A percentile compares a stretch with the other conserved stretches of the same genome.
Evolutionary conservation across 371 early-diverging fungal species (phyloP).

Genomic region (Rhizomucor miehei): DNA sequence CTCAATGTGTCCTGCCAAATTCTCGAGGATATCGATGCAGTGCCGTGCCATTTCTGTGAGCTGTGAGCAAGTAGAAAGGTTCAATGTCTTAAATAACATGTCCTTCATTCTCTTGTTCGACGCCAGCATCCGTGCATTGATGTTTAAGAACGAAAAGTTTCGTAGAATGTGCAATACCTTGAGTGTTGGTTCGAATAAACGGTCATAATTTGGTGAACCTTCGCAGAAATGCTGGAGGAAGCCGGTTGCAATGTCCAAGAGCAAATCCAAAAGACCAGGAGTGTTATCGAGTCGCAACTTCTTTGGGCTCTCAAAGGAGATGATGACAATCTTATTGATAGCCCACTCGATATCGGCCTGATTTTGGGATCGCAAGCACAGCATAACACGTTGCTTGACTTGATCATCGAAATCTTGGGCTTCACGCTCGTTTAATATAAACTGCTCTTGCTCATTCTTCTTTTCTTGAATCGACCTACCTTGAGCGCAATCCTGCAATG

Average conservation of each 20-base stretch:
- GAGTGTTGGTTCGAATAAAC: constrained; percentile 55
- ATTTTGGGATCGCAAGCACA: constrained; percentile 70
- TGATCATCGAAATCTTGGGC: constrained; percentile 38
- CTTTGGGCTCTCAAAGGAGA: constrained; percentile 62
- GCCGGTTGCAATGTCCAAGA: constrained; percentile 54
- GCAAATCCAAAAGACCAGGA: constrained; percentile 60
- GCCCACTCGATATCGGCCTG: constrained; percentile 87
- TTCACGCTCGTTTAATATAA: constrained; percentile 3
- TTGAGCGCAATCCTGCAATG: constrained; percentile 11
- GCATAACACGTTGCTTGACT: constrained; percentile 63
- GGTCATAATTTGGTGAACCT: constrained; percentile 8
- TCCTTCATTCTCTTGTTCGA: constrained; percentile 41
- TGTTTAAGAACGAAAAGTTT: constrained; percentile 68
- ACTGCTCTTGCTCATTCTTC: background rate
- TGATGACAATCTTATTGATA: constrained; percentile 72
- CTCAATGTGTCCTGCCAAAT: constrained; percentile 49
- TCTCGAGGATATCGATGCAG: constrained; percentile 70
- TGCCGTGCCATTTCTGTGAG: constrained; percentile 61
- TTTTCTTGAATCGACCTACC: constrained; percentile 3
- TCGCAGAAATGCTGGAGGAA: constrained; percentile 35
- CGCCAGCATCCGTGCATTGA: constrained; percentile 51
- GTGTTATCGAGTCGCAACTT: constrained; percentile 64
- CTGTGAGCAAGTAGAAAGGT: constrained; percentile 50
- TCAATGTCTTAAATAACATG: constrained; percentile 51
- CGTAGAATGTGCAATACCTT: constrained; percentile 73